Base-by-base conservation (phyloP, 345 rosid species). In the Gossypium anomalum region DNA sequence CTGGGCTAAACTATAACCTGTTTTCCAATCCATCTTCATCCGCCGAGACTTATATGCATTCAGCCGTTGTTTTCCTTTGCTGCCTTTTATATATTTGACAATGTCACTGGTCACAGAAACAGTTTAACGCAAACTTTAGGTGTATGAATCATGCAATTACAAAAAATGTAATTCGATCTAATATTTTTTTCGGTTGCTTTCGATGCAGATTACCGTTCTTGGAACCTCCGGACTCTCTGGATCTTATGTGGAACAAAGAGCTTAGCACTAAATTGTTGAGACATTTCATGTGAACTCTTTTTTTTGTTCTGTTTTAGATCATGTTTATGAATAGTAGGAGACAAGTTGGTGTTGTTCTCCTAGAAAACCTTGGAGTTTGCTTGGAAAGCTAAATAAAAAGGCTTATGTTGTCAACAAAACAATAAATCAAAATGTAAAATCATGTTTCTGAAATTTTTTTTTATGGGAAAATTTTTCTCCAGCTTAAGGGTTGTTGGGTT, bases 171-270 rank as follows among this genome's bases (percentile, higher is more conserved):
- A 55, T 27, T 25, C 10, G 4, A 9, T 25, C 67, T 29, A 73
- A 19, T 2, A 25, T 0, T 1, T 55, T 59, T 47, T 59, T 0
- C 19, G 47, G 25, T 17, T 38, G n/a, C 64, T 49, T 10, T 76
- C 51, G 57, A 17, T 86, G 78, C 90, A 91, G 98, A 90, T 93
- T 80, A 84, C 97, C 2, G 91, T 93, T 77, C 93, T 91, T 60
- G 94, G 92, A 71, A 93, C 98, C 63, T 92, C 98, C 34, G 98
- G 98, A 71, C 90, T 95, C 76, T 87, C 96, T 45, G 96, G 99
- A 25, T 91, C 98, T 9, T 93, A 93, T 72, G 87, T 95, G 74
- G 98, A 95, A 76, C 93, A 90, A 67, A 89, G 97, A 80, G 86
- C 93, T 71, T 82, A 80, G 79, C 52, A 20, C 13, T 44, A 9